phyloP scores from a whole-genome alignment of 2,329 filamentous ascomycete species.

The Pestalotiopsis fici region DNA sequence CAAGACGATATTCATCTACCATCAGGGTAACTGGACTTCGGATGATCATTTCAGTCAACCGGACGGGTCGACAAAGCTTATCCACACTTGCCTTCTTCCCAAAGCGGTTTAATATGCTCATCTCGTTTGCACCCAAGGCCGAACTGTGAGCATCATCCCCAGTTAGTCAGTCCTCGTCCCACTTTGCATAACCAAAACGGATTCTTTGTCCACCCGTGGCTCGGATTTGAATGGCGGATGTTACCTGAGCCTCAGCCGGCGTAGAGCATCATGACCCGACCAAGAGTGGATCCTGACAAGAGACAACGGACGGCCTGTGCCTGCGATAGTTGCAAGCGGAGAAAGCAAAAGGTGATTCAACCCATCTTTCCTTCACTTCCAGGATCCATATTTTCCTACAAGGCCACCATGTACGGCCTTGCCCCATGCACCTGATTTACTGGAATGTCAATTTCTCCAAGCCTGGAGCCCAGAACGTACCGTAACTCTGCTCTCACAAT shows the following conservation, averaged over 20 bases:
- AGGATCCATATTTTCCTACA: background rate
- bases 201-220: slow-evolving; percentile 23
- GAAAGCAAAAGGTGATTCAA: slow-evolving; percentile 65
- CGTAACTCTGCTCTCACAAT: background rate
- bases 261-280: slow-evolving; percentile 44
- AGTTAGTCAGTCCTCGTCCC: slow-evolving; percentile 29
- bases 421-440: background rate
- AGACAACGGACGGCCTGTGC: slow-evolving; percentile 64
- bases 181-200: slow-evolving; percentile 24
- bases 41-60: background rate
- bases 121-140: slow-evolving; percentile 33
- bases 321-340: slow-evolving; percentile 65
- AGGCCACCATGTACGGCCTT: background rate
- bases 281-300: slow-evolving; percentile 58
- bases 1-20: slow-evolving; percentile 6
- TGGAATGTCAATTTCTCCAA: background rate
- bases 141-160: slow-evolving; percentile 20
- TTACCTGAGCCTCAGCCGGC: slow-evolving; percentile 27
- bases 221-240: slow-evolving; percentile 33
- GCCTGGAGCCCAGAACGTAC: background rate
- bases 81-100: slow-evolving; percentile 15
- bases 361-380: slow-evolving; percentile 1
- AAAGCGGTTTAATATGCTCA: slow-evolving; percentile 28
- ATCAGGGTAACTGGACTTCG: background rate
- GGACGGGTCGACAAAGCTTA: background rate